Conservation (phyloP, 2,329 filamentous ascomycete genomes). For the Aspergillus thermomutatus region DNA sequence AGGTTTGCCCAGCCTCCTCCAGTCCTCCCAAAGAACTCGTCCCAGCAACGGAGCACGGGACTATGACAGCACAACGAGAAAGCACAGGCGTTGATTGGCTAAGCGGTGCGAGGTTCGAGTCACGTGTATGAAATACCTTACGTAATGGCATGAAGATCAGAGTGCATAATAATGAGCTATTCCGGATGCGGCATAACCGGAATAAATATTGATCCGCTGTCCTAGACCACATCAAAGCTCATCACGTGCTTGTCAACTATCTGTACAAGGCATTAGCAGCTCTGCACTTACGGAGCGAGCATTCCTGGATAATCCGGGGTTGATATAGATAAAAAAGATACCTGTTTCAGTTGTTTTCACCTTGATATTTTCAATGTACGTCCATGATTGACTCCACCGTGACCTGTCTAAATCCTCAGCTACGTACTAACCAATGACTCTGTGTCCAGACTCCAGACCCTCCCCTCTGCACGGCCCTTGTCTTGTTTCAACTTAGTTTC, state of each 20-base stretch:
- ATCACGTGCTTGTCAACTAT: conserved; percentile 26
- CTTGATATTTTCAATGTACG: not conserved
- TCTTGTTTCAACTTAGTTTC: conserved; percentile 4
- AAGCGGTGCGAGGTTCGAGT: conserved; percentile 23
- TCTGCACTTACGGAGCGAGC: not conserved
- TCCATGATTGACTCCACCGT: not conserved
- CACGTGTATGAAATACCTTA: conserved; percentile 21
- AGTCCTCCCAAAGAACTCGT: not conserved
- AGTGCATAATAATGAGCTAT: conserved; percentile 4
- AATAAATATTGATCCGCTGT: conserved; percentile 10
- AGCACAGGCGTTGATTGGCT: conserved; percentile 9
- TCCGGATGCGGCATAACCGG: conserved; percentile 12
- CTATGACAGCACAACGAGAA: not conserved
- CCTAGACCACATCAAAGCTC: conserved; percentile 23
- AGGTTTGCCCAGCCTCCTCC: conserved; percentile 12
- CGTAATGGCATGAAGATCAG: conserved; percentile 1
- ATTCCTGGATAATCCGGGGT: not conserved
- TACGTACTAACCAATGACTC: not conserved
- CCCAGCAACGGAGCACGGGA: not conserved
- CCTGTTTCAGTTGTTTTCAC: not conserved
- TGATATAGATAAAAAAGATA: no score
- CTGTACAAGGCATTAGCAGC: not conserved
- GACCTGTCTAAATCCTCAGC: not conserved
- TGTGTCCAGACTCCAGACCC: not conserved
- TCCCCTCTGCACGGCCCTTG: conserved; percentile 3